Conservation (phyloP, 139 green algal species). For the Coelastrella sp. region DNA sequence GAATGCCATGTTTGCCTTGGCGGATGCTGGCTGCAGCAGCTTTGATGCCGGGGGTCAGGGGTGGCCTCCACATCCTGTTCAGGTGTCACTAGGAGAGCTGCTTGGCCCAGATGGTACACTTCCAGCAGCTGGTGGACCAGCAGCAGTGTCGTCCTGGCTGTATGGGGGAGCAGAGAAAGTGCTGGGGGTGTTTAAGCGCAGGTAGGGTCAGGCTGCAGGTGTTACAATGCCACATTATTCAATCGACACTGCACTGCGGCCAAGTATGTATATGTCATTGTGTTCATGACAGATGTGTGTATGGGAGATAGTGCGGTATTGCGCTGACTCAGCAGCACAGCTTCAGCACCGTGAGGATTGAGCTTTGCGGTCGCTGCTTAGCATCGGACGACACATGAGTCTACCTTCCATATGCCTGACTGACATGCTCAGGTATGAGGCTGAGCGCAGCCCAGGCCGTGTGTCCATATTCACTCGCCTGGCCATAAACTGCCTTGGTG, state of each 20-base stretch:
- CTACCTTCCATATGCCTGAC: too few species aligned
- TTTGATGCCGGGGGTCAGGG: slow-evolving; percentile 53
- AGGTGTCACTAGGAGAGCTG: background rate
- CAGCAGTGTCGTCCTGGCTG: slow-evolving; percentile 27
- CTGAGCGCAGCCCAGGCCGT: slow-evolving; percentile 56
- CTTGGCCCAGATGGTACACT: background rate
- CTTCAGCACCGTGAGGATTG: too few species aligned
- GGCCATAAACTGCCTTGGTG: slow-evolving; percentile 60
- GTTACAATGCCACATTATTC: background rate
- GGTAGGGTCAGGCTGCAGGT: too few species aligned
- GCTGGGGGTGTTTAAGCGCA: slow-evolving; percentile 66
- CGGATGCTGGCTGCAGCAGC: slow-evolving; percentile 63
- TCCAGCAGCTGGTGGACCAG: background rate
- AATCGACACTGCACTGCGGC: background rate
- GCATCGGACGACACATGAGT: too few species aligned
- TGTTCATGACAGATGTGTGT: background rate
- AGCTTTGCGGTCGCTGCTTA: too few species aligned
- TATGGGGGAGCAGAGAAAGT: slow-evolving; percentile 62
- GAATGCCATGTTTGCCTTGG: slow-evolving; percentile 63
- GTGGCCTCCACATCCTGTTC: background rate
- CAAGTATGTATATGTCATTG: background rate
- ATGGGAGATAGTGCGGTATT: too few species aligned
- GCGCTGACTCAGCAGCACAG: too few species aligned
- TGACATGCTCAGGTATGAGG: slow-evolving; percentile 71
- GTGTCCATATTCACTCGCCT: slow-evolving; percentile 60